These are phyloP conservation scores for Pseudoneurospora amorphoporcata DNA, from an alignment of 495 filamentous ascomycete species.

Conservation along the genomic window DNA sequence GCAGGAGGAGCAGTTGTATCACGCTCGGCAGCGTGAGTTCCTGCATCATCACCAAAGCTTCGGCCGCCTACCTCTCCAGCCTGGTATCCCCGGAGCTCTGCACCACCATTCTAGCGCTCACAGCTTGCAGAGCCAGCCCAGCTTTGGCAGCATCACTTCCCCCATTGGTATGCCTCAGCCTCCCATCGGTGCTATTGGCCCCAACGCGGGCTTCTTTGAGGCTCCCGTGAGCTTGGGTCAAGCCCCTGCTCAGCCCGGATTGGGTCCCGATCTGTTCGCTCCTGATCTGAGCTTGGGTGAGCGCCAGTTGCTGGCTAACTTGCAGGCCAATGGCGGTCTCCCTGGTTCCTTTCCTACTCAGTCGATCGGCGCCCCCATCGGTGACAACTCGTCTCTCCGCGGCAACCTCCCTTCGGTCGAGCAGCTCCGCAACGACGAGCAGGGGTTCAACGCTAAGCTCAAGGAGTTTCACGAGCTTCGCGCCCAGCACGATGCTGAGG, in stretches of 20 bases:
- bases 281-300: constrained; percentile 34
- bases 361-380: constrained; percentile 17
- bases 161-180: constrained; percentile 68
- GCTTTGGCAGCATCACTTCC: constrained; percentile 86
- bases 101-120: constrained; percentile 92
- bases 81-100: constrained; percentile 56
- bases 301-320: constrained; percentile 29
- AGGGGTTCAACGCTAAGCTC: constrained; percentile 43
- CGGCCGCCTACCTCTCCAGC: constrained; percentile 50
- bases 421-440: constrained; percentile 38
- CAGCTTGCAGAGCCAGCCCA: constrained; percentile 91
- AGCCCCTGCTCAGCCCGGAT: constrained; percentile 9
- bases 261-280: constrained; percentile 35
- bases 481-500: constrained; percentile 45
- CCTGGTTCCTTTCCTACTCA: constrained; percentile 25
- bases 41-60: constrained; percentile 47
- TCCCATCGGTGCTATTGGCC: constrained; percentile 49
- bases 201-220: constrained; percentile 59
- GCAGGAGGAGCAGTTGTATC: constrained; percentile 94
- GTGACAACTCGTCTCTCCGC: constrained; percentile 22
- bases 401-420: constrained; percentile 30
- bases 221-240: constrained; percentile 22
- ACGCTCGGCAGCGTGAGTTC: constrained; percentile 89
- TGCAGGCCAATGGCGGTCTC: constrained; percentile 25
- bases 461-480: constrained; percentile 46